Conservation (phyloP, 768 basidiomycete genomes). For the Brasilioporus rufonigricans region DNA sequence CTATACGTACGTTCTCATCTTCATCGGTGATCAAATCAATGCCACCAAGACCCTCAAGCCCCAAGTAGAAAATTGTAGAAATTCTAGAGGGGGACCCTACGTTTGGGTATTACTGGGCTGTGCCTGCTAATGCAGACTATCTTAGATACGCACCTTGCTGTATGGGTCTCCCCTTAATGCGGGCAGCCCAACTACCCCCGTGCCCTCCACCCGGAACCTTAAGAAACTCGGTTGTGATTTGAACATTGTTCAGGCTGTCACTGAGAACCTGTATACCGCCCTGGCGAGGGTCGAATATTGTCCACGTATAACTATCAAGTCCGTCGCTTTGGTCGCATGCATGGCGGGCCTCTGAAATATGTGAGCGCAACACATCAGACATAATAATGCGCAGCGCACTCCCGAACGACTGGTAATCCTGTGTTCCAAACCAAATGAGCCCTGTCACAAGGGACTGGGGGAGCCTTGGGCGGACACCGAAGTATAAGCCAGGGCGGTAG, state of each 20-base stretch:
- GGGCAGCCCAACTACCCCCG: slow-evolving; percentile 87
- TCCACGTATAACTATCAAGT: slow-evolving; percentile 82
- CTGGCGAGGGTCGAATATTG: slow-evolving; percentile 79
- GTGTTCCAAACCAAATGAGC: slow-evolving; percentile 90
- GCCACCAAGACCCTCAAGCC: slow-evolving; percentile 83
- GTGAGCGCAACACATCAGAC: neutral
- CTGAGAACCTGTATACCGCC: slow-evolving; percentile 84
- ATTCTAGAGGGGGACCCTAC: slow-evolving; percentile 53
- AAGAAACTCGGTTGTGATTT: slow-evolving; percentile 80
- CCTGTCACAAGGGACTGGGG: slow-evolving; percentile 92
- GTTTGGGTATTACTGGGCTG: slow-evolving; percentile 27
- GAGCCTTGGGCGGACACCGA: slow-evolving; percentile 81
- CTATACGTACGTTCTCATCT: slow-evolving; percentile 60
- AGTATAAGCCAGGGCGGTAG: slow-evolving; percentile 93
- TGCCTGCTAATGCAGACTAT: neutral
- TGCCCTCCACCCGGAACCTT: slow-evolving; percentile 81
- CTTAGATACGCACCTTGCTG: slow-evolving; percentile 43
- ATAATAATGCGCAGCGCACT: slow-evolving; percentile 42
- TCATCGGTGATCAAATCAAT: slow-evolving; percentile 78
- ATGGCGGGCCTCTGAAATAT: slow-evolving; percentile 65
- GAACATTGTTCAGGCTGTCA: slow-evolving; percentile 80
- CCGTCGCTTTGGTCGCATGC: slow-evolving; percentile 87
- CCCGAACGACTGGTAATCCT: slow-evolving; percentile 70
- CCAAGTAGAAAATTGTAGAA: slow-evolving; percentile 84
- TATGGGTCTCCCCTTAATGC: slow-evolving; percentile 81